These are phyloP conservation scores for Gymnopilus dilepis DNA, from an alignment of 768 basidiomycete species.

Conservation along the genomic window DNA sequence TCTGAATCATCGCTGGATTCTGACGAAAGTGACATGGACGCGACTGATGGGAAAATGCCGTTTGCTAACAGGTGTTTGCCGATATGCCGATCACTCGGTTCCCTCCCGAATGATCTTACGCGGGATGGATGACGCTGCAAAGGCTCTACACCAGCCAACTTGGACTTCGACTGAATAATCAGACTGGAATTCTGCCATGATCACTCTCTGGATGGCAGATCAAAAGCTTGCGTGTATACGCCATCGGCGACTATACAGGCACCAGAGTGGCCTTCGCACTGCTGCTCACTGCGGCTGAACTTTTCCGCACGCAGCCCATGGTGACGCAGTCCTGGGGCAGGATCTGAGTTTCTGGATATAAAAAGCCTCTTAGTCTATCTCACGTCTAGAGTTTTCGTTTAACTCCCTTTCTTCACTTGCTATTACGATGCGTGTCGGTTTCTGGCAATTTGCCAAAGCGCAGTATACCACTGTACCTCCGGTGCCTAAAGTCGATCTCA, in stretches of 20 bases:
- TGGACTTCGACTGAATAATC: neutral
- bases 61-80: no score
- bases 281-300: no score
- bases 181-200: neutral
- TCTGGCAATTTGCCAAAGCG: constrained; percentile 21
- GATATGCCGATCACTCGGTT: neutral
- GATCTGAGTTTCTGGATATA: neutral
- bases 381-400: neutral
- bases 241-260: neutral
- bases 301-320: neutral
- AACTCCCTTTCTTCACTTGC: no score
- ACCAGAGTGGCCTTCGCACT: no score
- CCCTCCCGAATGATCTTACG: neutral
- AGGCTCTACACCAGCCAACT: no score
- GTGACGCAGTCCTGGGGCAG: neutral
- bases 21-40: neutral
- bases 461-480: constrained; percentile 33
- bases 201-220: no score
- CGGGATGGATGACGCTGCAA: neutral
- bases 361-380: neutral
- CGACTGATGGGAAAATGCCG: neutral
- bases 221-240: neutral
- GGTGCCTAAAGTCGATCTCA: constrained; percentile 40
- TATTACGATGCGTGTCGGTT: constrained; percentile 22
- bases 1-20: constrained; percentile 13